Evolutionary conservation across 192 early-diverging fungal species (phyloP), one percentile per base, ranked within the genome.

Genomic region (Phycomyces nitens): DNA sequence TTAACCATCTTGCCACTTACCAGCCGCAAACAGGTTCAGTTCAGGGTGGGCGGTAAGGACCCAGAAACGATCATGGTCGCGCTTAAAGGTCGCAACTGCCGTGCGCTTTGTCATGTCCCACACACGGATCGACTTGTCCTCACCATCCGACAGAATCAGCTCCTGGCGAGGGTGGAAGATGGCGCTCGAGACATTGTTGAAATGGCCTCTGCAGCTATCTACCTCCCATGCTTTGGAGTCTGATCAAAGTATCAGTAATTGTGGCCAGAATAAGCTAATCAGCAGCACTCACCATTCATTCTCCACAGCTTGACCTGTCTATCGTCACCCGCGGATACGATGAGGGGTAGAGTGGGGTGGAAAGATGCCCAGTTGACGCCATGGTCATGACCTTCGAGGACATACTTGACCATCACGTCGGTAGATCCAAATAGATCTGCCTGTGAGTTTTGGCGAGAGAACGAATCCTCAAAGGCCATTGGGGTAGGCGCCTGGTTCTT

Each of bases 211-310:
- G 82, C 94, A 97, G 21, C 95, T 96, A 70, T 99, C 96, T n/a
- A 99, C 91, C 73, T 99, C 97, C 97, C 97, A 99, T 16, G 97
- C 97, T 73, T 92, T 89, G 41, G 92, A 91, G 65, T 99, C 95
- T 93, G 72, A 27, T 29, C 15, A 8, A 20, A 34, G 43, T 52
- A 22, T 27, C 14, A 65, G 38, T 29, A 41, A 39, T 51, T 26
- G 40, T 60, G n/a, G 11, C 12, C 1, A 9, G 18, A 42, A 0
- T n/a, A 42, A 1, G 39, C 16, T 23, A 39, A 29, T 42, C 20
- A 1, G 14, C 51, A 10, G 16, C 6, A 18, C 50, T 22, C 81
- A 93, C 89, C 92, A 73, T 95, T 98, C 93, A 95, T 95, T 69
- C 97, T 82, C 97, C 97, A 99, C 22, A 99, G 83, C 77, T 99